A percentile compares a stretch with the other conserved stretches of the same genome.
Conservation (phyloP, 306 rosid genomes). For the Cucurbita maxima region DNA sequence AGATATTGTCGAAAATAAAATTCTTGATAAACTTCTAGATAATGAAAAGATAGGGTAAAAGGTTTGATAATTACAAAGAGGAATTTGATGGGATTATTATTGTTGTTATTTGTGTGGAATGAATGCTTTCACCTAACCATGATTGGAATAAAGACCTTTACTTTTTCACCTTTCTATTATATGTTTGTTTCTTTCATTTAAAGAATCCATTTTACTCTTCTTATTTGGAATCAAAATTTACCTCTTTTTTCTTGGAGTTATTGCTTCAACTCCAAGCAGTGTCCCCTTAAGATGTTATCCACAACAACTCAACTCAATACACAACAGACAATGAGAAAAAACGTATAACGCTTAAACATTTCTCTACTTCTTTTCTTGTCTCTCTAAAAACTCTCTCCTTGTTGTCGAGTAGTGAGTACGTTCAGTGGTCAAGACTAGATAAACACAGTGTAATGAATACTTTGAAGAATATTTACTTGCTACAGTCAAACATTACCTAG, state of each 20-base stretch:
- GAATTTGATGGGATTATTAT: not conserved
- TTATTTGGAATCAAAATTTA: not conserved
- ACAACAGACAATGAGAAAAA: not conserved
- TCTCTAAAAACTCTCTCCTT: not conserved
- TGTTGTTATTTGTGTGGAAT: not conserved
- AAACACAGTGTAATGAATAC: not conserved
- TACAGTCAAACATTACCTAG: no score
- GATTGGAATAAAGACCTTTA: not conserved
- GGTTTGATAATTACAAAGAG: not conserved
- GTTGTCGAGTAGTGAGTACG: not conserved
- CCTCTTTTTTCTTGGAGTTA: not conserved
- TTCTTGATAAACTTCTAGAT: not conserved
- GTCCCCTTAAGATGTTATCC: not conserved
- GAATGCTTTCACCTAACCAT: slow-evolving; percentile 4
- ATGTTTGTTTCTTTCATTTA: not conserved
- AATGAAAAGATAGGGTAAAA: not conserved
- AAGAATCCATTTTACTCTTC: not conserved
- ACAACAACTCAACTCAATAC: not conserved
- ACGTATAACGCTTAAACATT: not conserved
- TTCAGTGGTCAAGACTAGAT: not conserved
- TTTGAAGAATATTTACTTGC: not conserved
- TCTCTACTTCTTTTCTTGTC: not conserved
- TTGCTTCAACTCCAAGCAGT: slow-evolving; percentile 3
- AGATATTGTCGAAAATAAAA: not conserved
- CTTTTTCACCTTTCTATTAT: not conserved